Base-by-base conservation (phyloP, 495 filamentous ascomycete genomes). In the Aspergillus heteromorphus region DNA sequence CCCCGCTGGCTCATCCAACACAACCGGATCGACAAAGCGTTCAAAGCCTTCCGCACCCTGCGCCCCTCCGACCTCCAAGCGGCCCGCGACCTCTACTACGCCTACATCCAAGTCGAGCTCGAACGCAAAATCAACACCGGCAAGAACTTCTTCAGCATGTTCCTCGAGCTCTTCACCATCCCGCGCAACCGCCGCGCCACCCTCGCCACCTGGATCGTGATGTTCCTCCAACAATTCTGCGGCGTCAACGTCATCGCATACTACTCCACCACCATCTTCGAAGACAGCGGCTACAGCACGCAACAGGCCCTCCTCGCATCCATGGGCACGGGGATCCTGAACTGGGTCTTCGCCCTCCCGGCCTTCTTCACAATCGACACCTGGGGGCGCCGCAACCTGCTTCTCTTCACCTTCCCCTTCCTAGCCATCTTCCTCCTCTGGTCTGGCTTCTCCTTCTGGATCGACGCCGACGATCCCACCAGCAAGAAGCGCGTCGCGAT, bases 361-460 rank as follows among this genome's bases (percentile, higher is more conserved):
- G 85, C 87, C 3, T 72, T 89, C 49, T 85, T 82, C 65, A 86
- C 84, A 0, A 87, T 86, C 45, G 83, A 85, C 61, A 86, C 82
- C 2, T 85, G 78, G 61, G 83, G 83, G 3, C 75, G 83, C 7
- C 79, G 84, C 6, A 76, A 79, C 21, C 65, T 87, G n/a, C 72
- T 87, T 4, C 71, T 87, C 1, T 80, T 83, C 56, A 86, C 85
- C 0, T 83, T 86, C 61, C 84, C 84, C 1, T 79, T 83, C 54
- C 77, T 87, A 58, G 73, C 77, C 2, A 72, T 82, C 57, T 80
- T 72, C 19, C 73, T 86, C 7, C 64, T 88, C 10, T 77, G 77
- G 47, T 72, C 81, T 1, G 83, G 80, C 8, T 76, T 87, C 50
- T 83, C 77, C 9, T 82, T 81, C 60, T 78, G 76, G 51, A 82